Base-by-base conservation (phyloP, 192 early-diverging fungal species). In the Rhizophagus clarus region DNA sequence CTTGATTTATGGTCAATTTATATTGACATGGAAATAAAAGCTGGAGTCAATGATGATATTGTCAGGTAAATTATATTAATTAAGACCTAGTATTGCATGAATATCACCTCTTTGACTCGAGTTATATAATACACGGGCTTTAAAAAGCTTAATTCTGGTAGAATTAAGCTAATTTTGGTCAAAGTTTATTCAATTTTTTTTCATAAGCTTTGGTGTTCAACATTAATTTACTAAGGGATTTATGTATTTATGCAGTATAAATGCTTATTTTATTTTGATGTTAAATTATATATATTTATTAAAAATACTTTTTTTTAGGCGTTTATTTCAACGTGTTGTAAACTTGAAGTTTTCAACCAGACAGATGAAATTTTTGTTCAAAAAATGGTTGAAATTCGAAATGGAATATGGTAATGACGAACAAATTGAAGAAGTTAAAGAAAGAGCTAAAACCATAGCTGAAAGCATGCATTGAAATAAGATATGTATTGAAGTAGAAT, bases 341-440 rank as follows among this genome's bases (percentile, higher is more conserved):
- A 88, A 88, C 12, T 86, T 97, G 88, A 97, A 96, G 83, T 88
- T 94, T 80, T 97, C 97, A 28, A 94, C 95, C 31, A 98, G 97
- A 89, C 97, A 98, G 90, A 97, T 98, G 95, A 99, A 98, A 86
- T 99, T 96, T 88, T 92, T 99, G 81, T 99, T 99, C 87, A 99
- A 98, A 87, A 96, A 96, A 87, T 99, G 95, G 91, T 89, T 99
- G 69, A 91, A 92, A 28, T 99, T 95, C 84, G 98, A 99, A 82
- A 97, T 97, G 89, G 88, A 90, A 40, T 86, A 93, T 80, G 96
- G 97, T 28, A 88, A 89, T 61, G 90, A 90, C 6, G 93, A 95
- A 56, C 87, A 91, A 28, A 83, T 96, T 31, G 93, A 96, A 75
- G 89, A 95, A 80, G 98, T 99, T 37, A 98, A 98, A 87, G 83